Conservation (phyloP, 176 grass and related monocot genomes). For the Cenchrus americanus region DNA sequence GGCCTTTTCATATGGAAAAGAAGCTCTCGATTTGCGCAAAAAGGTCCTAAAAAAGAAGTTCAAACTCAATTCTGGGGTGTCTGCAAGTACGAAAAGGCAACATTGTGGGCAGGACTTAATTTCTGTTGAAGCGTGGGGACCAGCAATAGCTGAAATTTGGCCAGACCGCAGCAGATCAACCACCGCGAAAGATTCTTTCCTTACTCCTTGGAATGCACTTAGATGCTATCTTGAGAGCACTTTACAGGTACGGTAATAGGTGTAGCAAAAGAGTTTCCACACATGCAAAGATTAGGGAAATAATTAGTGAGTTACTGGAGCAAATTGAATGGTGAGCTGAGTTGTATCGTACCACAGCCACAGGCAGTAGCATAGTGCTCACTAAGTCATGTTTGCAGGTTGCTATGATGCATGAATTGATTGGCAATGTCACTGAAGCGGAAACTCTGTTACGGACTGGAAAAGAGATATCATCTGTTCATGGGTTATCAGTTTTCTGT, state of each 20-base stretch:
- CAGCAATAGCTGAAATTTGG: constrained; percentile 72
- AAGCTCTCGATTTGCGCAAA: constrained; percentile 65
- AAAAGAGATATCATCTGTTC: constrained; percentile 69
- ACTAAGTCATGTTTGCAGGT: constrained; percentile 50
- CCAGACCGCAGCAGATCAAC: constrained; percentile 51
- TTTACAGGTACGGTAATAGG: constrained; percentile 70
- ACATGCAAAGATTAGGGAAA: constrained; percentile 29
- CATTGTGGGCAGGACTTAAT: constrained; percentile 38
- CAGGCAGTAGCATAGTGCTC: not conserved
- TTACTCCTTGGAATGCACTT: constrained; percentile 80
- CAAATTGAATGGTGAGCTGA: not conserved
- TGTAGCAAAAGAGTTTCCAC: not conserved
- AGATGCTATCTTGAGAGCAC: constrained; percentile 91
- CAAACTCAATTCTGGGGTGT: constrained; percentile 42
- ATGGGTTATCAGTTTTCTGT: constrained; percentile 59
- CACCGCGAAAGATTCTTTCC: constrained; percentile 52
- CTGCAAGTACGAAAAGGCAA: constrained; percentile 10
- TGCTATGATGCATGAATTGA: constrained; percentile 65
- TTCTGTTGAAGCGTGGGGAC: constrained; percentile 59
- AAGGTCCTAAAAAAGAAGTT: constrained; percentile 83
- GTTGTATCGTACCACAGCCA: constrained; percentile 6
- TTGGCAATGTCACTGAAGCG: constrained; percentile 77
- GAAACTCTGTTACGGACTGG: constrained; percentile 73
- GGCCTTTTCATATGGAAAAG: constrained; percentile 78
- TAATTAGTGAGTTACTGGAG: not conserved